Evolutionary conservation across 2,329 filamentous ascomycete species (phyloP), one percentile per base, ranked within the genome.

Genomic region (Sporothrix brunneoviolacea): DNA sequence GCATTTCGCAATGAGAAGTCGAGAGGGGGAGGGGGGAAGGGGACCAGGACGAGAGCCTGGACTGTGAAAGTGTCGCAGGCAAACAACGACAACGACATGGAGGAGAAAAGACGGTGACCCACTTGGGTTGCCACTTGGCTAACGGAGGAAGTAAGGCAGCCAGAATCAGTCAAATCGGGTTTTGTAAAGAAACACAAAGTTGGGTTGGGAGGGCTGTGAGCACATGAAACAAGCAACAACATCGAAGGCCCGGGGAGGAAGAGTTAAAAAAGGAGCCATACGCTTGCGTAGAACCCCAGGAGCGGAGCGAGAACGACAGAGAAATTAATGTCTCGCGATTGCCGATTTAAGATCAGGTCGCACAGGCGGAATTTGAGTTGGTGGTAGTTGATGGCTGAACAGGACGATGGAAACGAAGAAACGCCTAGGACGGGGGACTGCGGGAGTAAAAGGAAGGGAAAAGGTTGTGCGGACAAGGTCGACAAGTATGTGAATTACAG

Each of bases 51-150:
- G n/a, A n/a, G n/a, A n/a, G n/a, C n/a, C n/a, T n/a, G n/a, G n/a
- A n/a, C n/a, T n/a, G n/a, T n/a, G n/a, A n/a, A n/a, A n/a, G n/a
- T n/a, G n/a, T n/a, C n/a, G n/a, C n/a, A n/a, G n/a, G n/a, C n/a
- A n/a, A n/a, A n/a, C n/a, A n/a, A n/a, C n/a, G n/a, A n/a, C n/a
- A n/a, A n/a, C n/a, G n/a, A n/a, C n/a, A n/a, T n/a, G n/a, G n/a
- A n/a, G n/a, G n/a, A n/a, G 13, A 13, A 28, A 18, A 32, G 30
- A 39, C 15, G 39, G 27, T 18, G 46, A 33, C 54, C 52, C 54
- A 56, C 54, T 52, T 42, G 21, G 46, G 49, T 50, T 52, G 47
- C 51, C 54, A 50, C 42, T 54, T 48, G 27, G 42, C 51, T 40
- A 44, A 18, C 33, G 16, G 30, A 28, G 10, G 21, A 45, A 21